Evolutionary conservation across 1,284 basidiomycete genomes (phyloP), one percentile per base, ranked within the genome.

Genomic region (Cryptococcus floricola): DNA sequence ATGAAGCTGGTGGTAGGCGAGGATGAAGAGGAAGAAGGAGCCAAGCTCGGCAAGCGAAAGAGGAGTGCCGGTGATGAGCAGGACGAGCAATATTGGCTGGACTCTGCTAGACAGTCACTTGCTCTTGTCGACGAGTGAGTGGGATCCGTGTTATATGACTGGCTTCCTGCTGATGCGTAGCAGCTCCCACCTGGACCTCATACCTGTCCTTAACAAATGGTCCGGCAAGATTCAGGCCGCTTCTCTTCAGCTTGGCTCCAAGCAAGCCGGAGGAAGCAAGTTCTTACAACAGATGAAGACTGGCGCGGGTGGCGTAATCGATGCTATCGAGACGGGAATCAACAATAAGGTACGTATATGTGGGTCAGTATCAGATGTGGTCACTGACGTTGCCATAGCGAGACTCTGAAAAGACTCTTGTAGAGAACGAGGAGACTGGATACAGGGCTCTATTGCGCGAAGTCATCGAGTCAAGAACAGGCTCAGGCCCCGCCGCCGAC

Each of bases 181-280:
- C 52, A 87, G 85, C 39, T 83, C 83, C 52, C 89, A 91, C 66
- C 81, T 84, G 2, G 79, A 86, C 63, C 79, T 89, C 14, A 74
- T 91, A 41, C 84, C 85, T 55, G 91, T 89, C 2, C 81, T 97
- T 18, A 79, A 82, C 48, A 96, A 96, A 77, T 97, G 93, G 93
- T 92, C 89, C 7, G 82, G 87, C 38, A 97, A 96, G 78, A 88
- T 96, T 47, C 89, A 93, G 68, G 88, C 91, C 0, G 91, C 94
- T 5, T 84, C 90, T 0, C 85, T 75, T 5, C 67, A 72, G 31
- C 60, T 74, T 8, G 63, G 66, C 13, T 58, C 65, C 1, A 66
- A 70, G 52, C 61, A 71, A 27, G 67, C 71, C 13, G 71, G 70
- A 28, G 60, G 60, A 19, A 76, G 71, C 51, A 79, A 79, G 60